Evolutionary conservation across 176 grass and related monocot species (phyloP).

Genomic region (Zoysia japonica): DNA sequence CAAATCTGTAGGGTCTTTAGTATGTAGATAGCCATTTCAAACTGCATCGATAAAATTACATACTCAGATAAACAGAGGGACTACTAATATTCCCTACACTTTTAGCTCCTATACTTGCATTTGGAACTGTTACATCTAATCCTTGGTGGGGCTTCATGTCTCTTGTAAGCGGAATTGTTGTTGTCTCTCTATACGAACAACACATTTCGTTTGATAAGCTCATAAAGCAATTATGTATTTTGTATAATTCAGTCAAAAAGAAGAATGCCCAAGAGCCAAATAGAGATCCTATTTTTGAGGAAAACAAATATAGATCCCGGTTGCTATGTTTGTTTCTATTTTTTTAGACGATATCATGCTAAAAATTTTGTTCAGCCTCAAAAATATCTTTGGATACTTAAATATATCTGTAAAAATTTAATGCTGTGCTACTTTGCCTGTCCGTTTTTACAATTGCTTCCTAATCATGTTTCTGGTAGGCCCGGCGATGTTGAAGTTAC

Average conservation of each 20-base stretch:
- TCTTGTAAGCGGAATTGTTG: background rate
- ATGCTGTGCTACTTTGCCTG: constrained; percentile 18
- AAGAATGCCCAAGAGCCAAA: background rate
- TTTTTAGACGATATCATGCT: background rate
- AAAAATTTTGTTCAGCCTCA: constrained; percentile 7
- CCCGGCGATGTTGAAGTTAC: constrained; percentile 57
- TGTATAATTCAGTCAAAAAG: background rate
- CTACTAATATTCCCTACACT: background rate
- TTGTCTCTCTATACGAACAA: constrained; percentile 2
- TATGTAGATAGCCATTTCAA: background rate
- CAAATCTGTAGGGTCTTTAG: background rate
- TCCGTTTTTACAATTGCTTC: constrained; percentile 11
- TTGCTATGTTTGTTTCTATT: background rate
- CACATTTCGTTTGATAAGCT: background rate
- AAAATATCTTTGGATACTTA: background rate
- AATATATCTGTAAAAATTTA: background rate
- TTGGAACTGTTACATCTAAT: background rate
- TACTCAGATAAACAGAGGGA: background rate
- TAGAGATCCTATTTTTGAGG: background rate
- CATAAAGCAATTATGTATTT: background rate
- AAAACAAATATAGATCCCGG: too few relatives aligned
- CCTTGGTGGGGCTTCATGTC: background rate
- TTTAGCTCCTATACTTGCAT: background rate
- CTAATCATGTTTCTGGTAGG: constrained; percentile 55
- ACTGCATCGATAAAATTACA: background rate